These are phyloP conservation scores for Laguncularia racemosa DNA, from an alignment of 345 rosid genomes.

Conservation along the genomic window DNA sequence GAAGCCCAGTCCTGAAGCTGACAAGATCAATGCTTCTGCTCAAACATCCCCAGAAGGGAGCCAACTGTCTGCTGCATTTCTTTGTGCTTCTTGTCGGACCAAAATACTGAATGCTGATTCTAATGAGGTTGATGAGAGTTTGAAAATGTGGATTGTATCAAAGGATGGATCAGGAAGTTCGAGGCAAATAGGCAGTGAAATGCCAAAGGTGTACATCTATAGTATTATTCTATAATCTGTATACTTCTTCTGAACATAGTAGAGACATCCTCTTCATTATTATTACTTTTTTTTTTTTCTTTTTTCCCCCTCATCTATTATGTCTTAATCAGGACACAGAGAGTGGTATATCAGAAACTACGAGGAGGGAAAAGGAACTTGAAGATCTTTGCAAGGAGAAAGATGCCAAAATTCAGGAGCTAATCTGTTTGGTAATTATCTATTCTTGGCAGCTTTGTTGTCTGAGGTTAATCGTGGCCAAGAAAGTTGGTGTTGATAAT, in stretches of 20 bases:
- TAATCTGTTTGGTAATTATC: constrained; percentile 44
- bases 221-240: no score
- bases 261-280: no score
- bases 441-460: constrained; percentile 3
- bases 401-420: constrained; percentile 70
- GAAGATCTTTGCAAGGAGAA: constrained; percentile 64
- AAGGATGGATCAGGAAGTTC: constrained; percentile 17
- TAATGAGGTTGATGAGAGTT: constrained; percentile 37
- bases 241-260: no score
- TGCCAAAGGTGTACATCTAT: no score
- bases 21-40: constrained; percentile 31
- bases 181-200: neutral
- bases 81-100: constrained; percentile 65
- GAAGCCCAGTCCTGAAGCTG: constrained; percentile 57
- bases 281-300: neutral
- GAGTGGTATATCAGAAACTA: constrained; percentile 23
- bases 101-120: constrained; percentile 27
- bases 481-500: neutral
- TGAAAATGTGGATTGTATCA: constrained; percentile 41
- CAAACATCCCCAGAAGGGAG: constrained; percentile 31
- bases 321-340: constrained; percentile 34
- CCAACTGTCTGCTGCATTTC: constrained; percentile 22
- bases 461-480: neutral
- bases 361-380: constrained; percentile 49
- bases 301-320: neutral